Percentiles rank a stretch among this genome's conserved stretches.
These are phyloP conservation scores for Cyberlindnera nakhonratchasimensis DNA, from an alignment of 805 yeast genomes.

Conservation along the genomic window DNA sequence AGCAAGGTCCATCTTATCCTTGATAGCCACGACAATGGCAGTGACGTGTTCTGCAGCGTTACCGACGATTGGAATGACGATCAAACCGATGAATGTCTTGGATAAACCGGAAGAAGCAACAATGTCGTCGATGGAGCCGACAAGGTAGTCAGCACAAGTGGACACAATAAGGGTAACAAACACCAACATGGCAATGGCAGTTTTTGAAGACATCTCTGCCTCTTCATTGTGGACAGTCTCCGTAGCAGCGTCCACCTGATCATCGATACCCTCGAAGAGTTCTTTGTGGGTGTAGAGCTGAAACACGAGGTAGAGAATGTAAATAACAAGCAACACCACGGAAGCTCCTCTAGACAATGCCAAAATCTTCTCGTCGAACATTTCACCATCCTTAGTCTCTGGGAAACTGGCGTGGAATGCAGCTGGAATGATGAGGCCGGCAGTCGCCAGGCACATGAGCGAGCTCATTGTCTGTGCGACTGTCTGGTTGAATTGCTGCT, in stretches of 20 bases:
- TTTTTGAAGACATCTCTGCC: slow-evolving; percentile 44
- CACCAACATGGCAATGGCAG: slow-evolving; percentile 53
- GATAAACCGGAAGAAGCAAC: slow-evolving; percentile 83
- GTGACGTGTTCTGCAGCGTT: slow-evolving; percentile 99
- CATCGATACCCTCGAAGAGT: slow-evolving; percentile 59
- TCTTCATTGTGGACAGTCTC: slow-evolving; percentile 23
- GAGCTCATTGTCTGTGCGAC: slow-evolving; percentile 98
- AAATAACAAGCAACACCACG: slow-evolving; percentile 69
- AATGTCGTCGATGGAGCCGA: slow-evolving; percentile 87
- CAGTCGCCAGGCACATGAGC: slow-evolving; percentile 83
- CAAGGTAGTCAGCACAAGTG: slow-evolving; percentile 88
- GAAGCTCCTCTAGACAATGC: slow-evolving; percentile 84
- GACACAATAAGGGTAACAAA: slow-evolving; percentile 77
- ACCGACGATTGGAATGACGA: slow-evolving; percentile 94
- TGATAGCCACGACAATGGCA: slow-evolving; percentile 90
- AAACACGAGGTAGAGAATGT: slow-evolving; percentile 75
- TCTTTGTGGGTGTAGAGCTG: slow-evolving; percentile 84
- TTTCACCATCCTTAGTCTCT: slow-evolving; percentile 28
- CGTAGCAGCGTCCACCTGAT: slow-evolving; percentile 35
- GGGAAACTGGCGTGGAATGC: slow-evolving; percentile 87
- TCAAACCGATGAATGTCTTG: slow-evolving; percentile 91
- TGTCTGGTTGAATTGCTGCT: slow-evolving; percentile 89
- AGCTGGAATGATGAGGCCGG: slow-evolving; percentile 89
- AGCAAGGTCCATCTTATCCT: slow-evolving; percentile 96
- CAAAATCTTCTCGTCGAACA: slow-evolving; percentile 47